Evolutionary conservation across 2,329 filamentous ascomycete species (phyloP).

Genomic region (Xylaria sp.): DNA sequence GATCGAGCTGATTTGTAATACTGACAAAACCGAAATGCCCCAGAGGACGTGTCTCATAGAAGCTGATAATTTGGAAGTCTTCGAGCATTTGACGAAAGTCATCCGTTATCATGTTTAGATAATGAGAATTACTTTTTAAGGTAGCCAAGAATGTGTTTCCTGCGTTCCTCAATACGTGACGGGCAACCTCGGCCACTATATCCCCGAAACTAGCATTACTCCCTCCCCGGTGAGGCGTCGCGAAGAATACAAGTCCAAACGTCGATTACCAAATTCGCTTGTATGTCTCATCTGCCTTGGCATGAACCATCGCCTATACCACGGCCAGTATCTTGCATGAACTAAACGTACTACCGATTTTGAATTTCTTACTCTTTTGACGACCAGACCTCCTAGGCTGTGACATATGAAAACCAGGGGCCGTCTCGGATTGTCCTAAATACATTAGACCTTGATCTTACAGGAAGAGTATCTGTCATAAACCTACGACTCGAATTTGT

Average conservation of each 20-base stretch:
- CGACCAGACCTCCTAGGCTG: conserved; percentile 17
- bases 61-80: conserved; percentile 26
- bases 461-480: background rate
- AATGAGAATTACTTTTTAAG: background rate
- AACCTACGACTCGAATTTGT: conserved; percentile 4
- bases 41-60: conserved; percentile 19
- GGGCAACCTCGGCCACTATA: background rate
- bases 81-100: conserved; percentile 23
- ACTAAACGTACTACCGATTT: background rate
- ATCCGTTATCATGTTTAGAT: conserved; percentile 14
- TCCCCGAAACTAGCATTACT: conserved; percentile 5
- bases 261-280: conserved; percentile 19
- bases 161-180: background rate
- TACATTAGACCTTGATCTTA: background rate
- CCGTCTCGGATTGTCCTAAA: conserved; percentile 5
- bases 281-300: conserved; percentile 15
- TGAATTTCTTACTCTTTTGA: conserved; percentile 6
- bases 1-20: background rate
- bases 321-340: background rate
- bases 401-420: conserved; percentile 23
- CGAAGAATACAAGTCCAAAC: conserved; percentile 26
- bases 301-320: conserved; percentile 12
- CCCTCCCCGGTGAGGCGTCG: conserved; percentile 14
- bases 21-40: conserved; percentile 13
- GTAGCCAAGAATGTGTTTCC: conserved; percentile 15